phyloP scores from a whole-genome alignment of 495 filamentous ascomycete species.

The Podospora comata region DNA sequence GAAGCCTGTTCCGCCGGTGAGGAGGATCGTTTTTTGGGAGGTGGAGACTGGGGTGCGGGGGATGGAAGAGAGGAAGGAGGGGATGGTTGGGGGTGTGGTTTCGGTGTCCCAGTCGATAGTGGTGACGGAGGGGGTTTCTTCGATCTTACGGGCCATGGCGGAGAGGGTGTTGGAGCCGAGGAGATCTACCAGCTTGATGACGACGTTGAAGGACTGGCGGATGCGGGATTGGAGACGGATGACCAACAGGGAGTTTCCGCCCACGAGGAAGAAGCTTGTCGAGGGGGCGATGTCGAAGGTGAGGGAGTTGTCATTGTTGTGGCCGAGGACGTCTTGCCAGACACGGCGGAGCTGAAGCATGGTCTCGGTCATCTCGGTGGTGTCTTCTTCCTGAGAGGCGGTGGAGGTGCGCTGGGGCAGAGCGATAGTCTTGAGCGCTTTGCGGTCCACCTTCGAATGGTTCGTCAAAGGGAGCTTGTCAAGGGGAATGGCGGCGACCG shows the following conservation, averaged over 20 bases:
- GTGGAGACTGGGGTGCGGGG: background rate
- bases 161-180: slow-evolving; percentile 32
- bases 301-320: background rate
- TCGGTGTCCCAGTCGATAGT: slow-evolving; percentile 31
- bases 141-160: slow-evolving; percentile 28
- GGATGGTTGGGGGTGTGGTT: slow-evolving; percentile 13
- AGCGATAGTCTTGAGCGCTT: slow-evolving; percentile 38
- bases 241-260: slow-evolving; percentile 38
- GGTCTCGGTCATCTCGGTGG: slow-evolving; percentile 2
- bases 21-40: slow-evolving; percentile 19
- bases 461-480: slow-evolving; percentile 41
- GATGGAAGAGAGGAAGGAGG: background rate
- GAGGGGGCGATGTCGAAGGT: slow-evolving; percentile 7
- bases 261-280: slow-evolving; percentile 41
- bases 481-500: slow-evolving; percentile 37
- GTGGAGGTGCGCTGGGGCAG: slow-evolving; percentile 7
- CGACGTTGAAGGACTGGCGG: slow-evolving; percentile 11
- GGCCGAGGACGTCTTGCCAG: slow-evolving; percentile 13
- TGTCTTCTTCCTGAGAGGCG: background rate
- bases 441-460: slow-evolving; percentile 44
- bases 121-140: background rate
- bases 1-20: slow-evolving; percentile 36
- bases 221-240: slow-evolving; percentile 30
- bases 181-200: slow-evolving; percentile 23
- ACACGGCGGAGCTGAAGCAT: background rate